These are phyloP conservation scores for Luzula sylvatica DNA, from an alignment of 176 grass and related monocot genomes.

Conservation along the genomic window DNA sequence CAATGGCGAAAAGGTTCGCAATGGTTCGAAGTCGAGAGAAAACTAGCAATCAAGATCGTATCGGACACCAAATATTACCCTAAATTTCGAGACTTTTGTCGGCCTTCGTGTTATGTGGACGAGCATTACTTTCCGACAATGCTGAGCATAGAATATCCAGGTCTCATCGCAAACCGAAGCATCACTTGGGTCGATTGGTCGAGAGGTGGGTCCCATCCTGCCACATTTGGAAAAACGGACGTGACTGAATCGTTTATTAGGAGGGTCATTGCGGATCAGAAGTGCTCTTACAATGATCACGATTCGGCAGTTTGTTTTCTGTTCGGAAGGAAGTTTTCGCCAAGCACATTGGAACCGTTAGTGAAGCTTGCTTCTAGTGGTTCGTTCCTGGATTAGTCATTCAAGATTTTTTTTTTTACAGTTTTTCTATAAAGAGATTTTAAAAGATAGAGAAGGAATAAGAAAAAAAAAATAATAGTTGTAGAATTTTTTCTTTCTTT, in stretches of 20 bases:
- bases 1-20: conserved; percentile 69
- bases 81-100: conserved; percentile 34
- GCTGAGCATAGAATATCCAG: conserved; percentile 21
- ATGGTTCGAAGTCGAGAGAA: conserved; percentile 50
- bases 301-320: conserved; percentile 33
- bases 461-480: not conserved
- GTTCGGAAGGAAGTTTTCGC: conserved; percentile 59
- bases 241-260: conserved; percentile 24
- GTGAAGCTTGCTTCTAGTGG: conserved; percentile 22
- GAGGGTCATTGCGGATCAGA: not conserved
- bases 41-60: conserved; percentile 27
- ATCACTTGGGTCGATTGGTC: conserved; percentile 68
- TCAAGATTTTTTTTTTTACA: not conserved
- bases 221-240: conserved; percentile 35
- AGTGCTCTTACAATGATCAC: conserved; percentile 38
- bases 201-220: conserved; percentile 55
- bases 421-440: not conserved
- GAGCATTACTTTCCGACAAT: conserved; percentile 76
- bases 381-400: conserved; percentile 18
- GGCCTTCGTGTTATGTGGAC: conserved; percentile 37
- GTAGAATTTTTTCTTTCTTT: not conserved
- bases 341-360: conserved; percentile 26
- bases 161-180: conserved; percentile 24
- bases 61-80: conserved; percentile 41
- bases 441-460: not conserved